phyloP scores from a whole-genome alignment of 257 asterid species.

The Osmanthus fragrans region DNA sequence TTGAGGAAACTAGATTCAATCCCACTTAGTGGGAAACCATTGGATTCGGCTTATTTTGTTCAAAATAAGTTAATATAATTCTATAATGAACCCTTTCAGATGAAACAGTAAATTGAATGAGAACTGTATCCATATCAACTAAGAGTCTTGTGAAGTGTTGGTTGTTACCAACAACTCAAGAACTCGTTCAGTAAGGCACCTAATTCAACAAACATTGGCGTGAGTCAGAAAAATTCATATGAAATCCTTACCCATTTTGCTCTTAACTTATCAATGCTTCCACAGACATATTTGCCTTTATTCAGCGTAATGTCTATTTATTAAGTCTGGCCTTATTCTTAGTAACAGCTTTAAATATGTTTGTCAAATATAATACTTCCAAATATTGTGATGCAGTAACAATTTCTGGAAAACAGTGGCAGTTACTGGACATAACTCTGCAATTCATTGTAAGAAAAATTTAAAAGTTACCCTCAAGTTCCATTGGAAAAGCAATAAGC shows the following conservation, averaged over 20 bases:
- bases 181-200: not conserved
- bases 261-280: not conserved
- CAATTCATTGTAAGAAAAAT: not conserved
- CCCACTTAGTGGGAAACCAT: too few species aligned
- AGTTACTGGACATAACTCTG: not conserved
- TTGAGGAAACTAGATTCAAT: not conserved
- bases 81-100: not conserved
- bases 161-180: not conserved
- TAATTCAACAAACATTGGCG: not conserved
- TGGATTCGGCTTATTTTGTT: not conserved
- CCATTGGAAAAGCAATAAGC: slow-evolving; percentile 10
- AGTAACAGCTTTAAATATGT: not conserved
- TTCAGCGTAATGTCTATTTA: not conserved
- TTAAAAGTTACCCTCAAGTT: not conserved
- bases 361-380: not conserved
- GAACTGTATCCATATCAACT: not conserved
- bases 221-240: not conserved
- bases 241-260: not conserved
- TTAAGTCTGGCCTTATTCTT: not conserved
- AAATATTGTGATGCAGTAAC: not conserved
- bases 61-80: too few species aligned
- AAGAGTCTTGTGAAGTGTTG: not conserved
- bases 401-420: not conserved
- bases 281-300: not conserved
- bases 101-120: not conserved